Conservation (phyloP, 1,139 yeast species). For the Lizanozyma gosingica region DNA sequence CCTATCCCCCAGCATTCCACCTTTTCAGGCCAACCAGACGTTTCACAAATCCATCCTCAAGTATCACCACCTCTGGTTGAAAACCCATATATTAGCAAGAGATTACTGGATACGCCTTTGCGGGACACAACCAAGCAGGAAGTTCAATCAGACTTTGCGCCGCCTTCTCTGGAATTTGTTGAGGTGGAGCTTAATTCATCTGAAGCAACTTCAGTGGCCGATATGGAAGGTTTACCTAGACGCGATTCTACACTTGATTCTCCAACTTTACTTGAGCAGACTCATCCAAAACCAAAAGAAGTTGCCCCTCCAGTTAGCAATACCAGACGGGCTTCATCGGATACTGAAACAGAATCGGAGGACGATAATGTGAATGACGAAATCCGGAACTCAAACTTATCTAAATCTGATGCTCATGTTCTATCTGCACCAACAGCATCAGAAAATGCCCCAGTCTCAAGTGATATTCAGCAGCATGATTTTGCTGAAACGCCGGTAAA, state of each 20-base stretch:
- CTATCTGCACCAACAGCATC: constrained; percentile 2
- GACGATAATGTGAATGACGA: constrained; percentile 2
- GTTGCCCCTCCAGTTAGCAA: not conserved
- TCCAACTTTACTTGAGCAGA: not conserved
- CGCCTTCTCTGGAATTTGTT: constrained; percentile 14
- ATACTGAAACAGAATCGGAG: not conserved
- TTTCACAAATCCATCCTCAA: constrained; percentile 1
- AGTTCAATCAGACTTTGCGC: not conserved
- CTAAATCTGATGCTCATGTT: not conserved
- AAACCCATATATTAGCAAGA: constrained; percentile 1
- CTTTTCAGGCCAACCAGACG: not conserved
- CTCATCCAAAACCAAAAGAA: not conserved
- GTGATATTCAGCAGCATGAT: constrained; percentile 1
- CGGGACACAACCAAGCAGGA: not conserved
- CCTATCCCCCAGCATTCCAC: constrained; percentile 10
- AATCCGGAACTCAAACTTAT: not conserved
- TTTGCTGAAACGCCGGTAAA: not conserved
- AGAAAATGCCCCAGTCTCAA: constrained; percentile 1
- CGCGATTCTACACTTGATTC: not conserved
- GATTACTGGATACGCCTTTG: not conserved
- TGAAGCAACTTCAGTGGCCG: constrained; percentile 15
- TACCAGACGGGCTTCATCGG: not conserved
- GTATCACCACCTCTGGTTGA: constrained; percentile 5
- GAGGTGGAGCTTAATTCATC: constrained; percentile 20
- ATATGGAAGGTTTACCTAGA: constrained; percentile 2